These are phyloP conservation scores for Colletotrichum sojae DNA, from an alignment of 2,329 filamentous ascomycete genomes.

Conservation along the genomic window DNA sequence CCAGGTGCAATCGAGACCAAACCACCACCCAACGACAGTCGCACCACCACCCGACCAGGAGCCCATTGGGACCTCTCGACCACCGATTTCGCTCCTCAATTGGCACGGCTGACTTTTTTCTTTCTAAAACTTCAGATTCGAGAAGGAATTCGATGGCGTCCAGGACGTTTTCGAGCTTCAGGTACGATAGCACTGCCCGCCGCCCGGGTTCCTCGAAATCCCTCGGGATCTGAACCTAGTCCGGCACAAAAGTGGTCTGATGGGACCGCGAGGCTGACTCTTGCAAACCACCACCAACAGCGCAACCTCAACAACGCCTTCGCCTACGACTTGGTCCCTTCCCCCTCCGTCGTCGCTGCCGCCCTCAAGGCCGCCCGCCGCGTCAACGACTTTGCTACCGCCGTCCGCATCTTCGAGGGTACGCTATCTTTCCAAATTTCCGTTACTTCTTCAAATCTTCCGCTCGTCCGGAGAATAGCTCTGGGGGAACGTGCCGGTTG, in stretches of 20 bases:
- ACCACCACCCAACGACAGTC: conserved; percentile 5
- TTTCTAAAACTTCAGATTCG: conserved; percentile 76
- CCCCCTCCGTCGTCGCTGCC: conserved; percentile 89
- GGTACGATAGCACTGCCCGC: conserved; percentile 69
- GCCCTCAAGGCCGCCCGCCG: conserved; percentile 93
- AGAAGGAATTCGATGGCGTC: conserved; percentile 98
- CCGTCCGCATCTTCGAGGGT: conserved; percentile 99
- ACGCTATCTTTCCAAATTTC: conserved; percentile 52
- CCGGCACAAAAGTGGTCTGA: conserved; percentile 42
- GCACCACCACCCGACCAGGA: conserved; percentile 15
- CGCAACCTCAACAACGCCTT: conserved; percentile 99
- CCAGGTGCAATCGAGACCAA: background rate
- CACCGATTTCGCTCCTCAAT: conserved; percentile 9
- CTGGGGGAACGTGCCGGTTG: background rate
- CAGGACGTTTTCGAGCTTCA: conserved; percentile 99
- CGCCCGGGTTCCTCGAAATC: conserved; percentile 7
- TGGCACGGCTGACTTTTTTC: conserved; percentile 20
- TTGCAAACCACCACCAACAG: conserved; percentile 50
- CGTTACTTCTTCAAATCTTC: background rate
- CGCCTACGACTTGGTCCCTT: conserved; percentile 99
- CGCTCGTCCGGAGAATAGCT: conserved; percentile 6
- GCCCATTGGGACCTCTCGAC: conserved; percentile 26
- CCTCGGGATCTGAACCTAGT: conserved; percentile 35
- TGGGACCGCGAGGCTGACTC: conserved; percentile 37
- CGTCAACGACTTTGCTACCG: conserved; percentile 98